Percentiles rank a stretch among this genome's conserved stretches.
These are phyloP conservation scores for Melaleuca alternifolia DNA, from an alignment of 345 rosid genomes.

Conservation along the genomic window DNA sequence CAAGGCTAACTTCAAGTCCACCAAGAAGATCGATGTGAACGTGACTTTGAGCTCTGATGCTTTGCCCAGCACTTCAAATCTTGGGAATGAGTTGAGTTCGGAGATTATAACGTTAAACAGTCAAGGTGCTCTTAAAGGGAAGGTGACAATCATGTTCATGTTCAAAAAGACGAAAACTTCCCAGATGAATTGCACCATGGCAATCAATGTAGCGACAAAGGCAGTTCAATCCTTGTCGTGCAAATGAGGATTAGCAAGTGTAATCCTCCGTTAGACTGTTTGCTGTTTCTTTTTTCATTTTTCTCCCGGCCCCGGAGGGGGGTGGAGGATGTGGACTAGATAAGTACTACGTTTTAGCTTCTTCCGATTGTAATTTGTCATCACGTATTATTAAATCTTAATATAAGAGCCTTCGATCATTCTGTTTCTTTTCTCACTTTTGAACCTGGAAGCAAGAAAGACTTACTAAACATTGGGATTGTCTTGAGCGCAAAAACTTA, in stretches of 20 bases:
- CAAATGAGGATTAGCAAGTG: background rate
- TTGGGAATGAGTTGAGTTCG: background rate
- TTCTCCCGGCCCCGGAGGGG: too few species aligned
- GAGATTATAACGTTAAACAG: background rate
- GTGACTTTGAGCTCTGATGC: background rate
- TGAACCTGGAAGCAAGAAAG: background rate
- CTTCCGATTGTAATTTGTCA: background rate
- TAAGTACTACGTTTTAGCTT: background rate
- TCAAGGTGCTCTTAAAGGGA: background rate
- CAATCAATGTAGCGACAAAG: background rate
- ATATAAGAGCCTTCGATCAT: background rate
- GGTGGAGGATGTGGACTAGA: background rate
- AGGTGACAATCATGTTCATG: background rate
- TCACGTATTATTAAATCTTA: background rate
- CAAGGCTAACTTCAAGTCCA: background rate
- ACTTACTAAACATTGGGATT: background rate
- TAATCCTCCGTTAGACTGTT: background rate
- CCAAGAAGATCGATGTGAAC: background rate
- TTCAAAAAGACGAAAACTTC: slow-evolving; percentile 1
- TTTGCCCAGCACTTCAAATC: background rate
- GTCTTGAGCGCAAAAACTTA: background rate
- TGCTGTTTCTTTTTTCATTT: background rate
- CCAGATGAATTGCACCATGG: slow-evolving; percentile 2
- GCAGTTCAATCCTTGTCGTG: background rate
- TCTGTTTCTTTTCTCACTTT: background rate